Evolutionary conservation across 2,329 filamentous ascomycete species (phyloP).

Genomic region (Chalara sp.): DNA sequence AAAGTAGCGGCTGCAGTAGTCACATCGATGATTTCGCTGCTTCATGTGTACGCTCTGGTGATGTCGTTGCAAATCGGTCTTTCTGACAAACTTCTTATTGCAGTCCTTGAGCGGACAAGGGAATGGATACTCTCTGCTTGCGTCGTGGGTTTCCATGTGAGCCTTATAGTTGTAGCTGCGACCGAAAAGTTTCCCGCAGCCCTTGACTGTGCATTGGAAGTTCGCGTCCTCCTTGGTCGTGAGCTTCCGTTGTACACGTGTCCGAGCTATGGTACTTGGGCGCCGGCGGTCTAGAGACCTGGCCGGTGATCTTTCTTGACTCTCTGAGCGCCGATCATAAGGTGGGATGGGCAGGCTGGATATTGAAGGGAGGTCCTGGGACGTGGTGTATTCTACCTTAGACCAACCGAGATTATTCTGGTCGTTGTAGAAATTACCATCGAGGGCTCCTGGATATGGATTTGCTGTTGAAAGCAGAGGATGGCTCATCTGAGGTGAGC

Average conservation of each 20-base stretch:
- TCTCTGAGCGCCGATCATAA: slow-evolving; percentile 22
- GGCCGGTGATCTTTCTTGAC: slow-evolving; percentile 13
- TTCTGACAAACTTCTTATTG: slow-evolving; percentile 70
- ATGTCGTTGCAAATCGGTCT: slow-evolving; percentile 66
- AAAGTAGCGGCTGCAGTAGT: slow-evolving; percentile 65
- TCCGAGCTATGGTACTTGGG: slow-evolving; percentile 20
- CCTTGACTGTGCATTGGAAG: slow-evolving; percentile 59
- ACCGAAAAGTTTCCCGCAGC: slow-evolving; percentile 75
- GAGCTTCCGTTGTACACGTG: slow-evolving; percentile 38
- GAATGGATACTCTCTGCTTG: slow-evolving; percentile 63
- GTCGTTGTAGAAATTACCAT: slow-evolving; percentile 21
- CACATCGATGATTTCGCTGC: slow-evolving; percentile 61
- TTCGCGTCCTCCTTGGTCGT: slow-evolving; percentile 65
- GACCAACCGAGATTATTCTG: slow-evolving; percentile 20
- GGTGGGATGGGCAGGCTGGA: slow-evolving; percentile 20
- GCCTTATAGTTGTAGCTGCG: slow-evolving; percentile 82
- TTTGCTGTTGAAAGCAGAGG: slow-evolving; percentile 15
- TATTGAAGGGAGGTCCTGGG: slow-evolving; percentile 21
- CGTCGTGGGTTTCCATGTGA: slow-evolving; percentile 79
- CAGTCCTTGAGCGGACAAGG: slow-evolving; percentile 60
- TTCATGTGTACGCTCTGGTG: slow-evolving; percentile 67
- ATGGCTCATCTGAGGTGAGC: slow-evolving; percentile 19
- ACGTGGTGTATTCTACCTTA: slow-evolving; percentile 21
- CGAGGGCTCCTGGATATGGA: slow-evolving; percentile 23
- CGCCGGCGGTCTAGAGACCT: slow-evolving; percentile 14